Percentiles rank a stretch among this genome's conserved stretches.
These are phyloP conservation scores for Ophiostoma sp. DNA, from an alignment of 2,329 filamentous ascomycete species.

Conservation along the genomic window DNA sequence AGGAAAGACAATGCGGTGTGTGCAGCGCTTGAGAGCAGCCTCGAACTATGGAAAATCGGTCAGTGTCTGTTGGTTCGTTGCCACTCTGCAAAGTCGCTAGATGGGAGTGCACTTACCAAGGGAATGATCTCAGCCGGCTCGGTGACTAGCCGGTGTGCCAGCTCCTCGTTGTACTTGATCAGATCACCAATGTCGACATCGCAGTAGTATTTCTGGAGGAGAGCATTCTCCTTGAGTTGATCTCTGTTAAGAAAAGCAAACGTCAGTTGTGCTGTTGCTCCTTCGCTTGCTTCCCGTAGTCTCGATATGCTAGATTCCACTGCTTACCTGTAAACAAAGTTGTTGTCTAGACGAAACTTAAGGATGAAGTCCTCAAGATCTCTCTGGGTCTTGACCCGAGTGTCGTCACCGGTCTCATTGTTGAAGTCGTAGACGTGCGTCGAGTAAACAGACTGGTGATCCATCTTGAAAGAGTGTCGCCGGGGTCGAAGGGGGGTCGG, in stretches of 20 bases:
- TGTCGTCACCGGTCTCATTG: conserved; percentile 61
- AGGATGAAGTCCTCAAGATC: conserved; percentile 87
- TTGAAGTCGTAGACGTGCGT: conserved; percentile 71
- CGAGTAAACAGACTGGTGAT: conserved; percentile 81
- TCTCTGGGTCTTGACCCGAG: conserved; percentile 64
- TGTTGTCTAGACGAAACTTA: conserved; percentile 88
- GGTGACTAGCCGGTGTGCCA: conserved; percentile 81
- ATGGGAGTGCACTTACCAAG: conserved; percentile 52
- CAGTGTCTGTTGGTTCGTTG: conserved; percentile 8
- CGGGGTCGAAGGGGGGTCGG: background rate
- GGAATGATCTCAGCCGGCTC: conserved; percentile 92
- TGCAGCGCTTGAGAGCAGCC: conserved; percentile 80
- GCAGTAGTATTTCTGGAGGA: conserved; percentile 91
- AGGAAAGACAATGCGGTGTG: conserved; percentile 87
- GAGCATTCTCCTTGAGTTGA: conserved; percentile 88
- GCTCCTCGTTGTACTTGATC: conserved; percentile 92
- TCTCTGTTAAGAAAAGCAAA: conserved; percentile 53
- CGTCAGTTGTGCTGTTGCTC: conserved; percentile 30
- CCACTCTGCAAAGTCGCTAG: background rate
- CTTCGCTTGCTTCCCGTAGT: background rate
- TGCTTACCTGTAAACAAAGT: conserved; percentile 80
- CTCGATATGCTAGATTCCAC: background rate
- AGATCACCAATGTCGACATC: conserved; percentile 93
- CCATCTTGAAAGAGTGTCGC: conserved; percentile 51
- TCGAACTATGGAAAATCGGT: conserved; percentile 62